Base-by-base conservation (phyloP, 768 basidiomycete species). In the Suillus subluteus region DNA sequence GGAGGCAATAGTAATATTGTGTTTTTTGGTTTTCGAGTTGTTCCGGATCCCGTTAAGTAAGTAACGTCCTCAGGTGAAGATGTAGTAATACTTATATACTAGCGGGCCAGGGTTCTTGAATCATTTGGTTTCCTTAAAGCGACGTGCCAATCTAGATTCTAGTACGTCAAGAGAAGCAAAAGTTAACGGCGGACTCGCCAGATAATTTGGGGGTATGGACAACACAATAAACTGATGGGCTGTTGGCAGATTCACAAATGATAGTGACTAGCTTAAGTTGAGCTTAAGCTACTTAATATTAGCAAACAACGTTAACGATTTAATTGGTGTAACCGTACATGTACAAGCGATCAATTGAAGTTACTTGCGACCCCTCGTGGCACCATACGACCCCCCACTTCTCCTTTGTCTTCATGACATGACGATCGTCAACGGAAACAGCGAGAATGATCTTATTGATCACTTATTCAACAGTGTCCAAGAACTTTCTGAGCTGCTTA, bases 401-500 rank as follows among this genome's bases (percentile, higher is more conserved):
- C 11, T 61, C 41, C 41, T 41, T 61, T 43, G 30, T 41, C 41
- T 58, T 59, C 56, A 59, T 64, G 66, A 68, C 66, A 88, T 88
- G 87, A 84, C 84, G 67, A 84, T 88, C 70, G 76, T 89, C 72
- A 86, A 89, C 69, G 69, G 69, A 48, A 65, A 74, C 65, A 82
- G 80, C 68, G 90, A 91, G 65, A 79, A 86, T 69, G 88, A 89
- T 65, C 80, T 90, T 41, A 79, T 81, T 72, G 26, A 26, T 26
- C 88, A 86, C 62, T 83, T 94, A 59, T 87, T 89, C 85, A 73
- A 80, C 40, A 76, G 90, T 30, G 88, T 97, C 50, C 83, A 86
- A 30, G 94, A 96, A 76, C 87, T 98, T 46, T 87, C 91, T 46
- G 91, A 93, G 68, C 92, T 96, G 76, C 83, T 98, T 66, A 88